Base-by-base conservation (phyloP, 2,329 filamentous ascomycete species). In the Seiridium unicorne region DNA sequence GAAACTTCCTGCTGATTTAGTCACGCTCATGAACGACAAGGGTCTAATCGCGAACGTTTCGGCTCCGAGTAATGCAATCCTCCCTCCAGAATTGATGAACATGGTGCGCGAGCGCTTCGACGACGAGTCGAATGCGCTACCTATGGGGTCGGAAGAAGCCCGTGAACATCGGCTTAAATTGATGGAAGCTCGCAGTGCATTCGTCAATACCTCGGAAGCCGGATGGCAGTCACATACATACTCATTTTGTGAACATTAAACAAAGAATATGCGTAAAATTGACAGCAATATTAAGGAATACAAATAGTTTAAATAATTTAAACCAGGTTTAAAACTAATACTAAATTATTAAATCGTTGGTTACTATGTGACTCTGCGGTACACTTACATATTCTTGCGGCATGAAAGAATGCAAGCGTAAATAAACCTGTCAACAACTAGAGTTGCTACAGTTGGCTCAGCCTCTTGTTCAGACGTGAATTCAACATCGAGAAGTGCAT, bases 201-300 rank as follows among this genome's bases (percentile, higher is more conserved):
- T 42, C 8, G 3, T 18, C 18, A 35, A 55, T n/a, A 40, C 51
- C 13, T 6, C 7, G 7, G 1, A 40, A 11, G 9, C 9, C 42
- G 32, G 18, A 40, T 55, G 51, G 51, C 51, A 40, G 7, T 11
- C 38, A n/a, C 11, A 55, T 7, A 44, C 34, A 8, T 40, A 55
- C 32, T 40, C 34, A 11, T 55, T 55, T 36, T 55, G 51, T 31
- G 51, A 55, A 40, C 51, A 55, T 40, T 55, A 42, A 36, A n/a
- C n/a, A n/a, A n/a, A n/a, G n/a, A n/a, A n/a, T n/a, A n/a, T n/a
- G n/a, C n/a, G n/a, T n/a, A n/a, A n/a, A n/a, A n/a, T n/a, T n/a
- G n/a, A n/a, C n/a, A n/a, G n/a, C n/a, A n/a, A n/a, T n/a, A n/a
- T n/a, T n/a, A n/a, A n/a, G n/a, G n/a, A n/a, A n/a, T n/a, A n/a